Evolutionary conservation across 495 filamentous ascomycete genomes (phyloP), one percentile per base, ranked within the genome.

Genomic region (Rhypophila decipiens): DNA sequence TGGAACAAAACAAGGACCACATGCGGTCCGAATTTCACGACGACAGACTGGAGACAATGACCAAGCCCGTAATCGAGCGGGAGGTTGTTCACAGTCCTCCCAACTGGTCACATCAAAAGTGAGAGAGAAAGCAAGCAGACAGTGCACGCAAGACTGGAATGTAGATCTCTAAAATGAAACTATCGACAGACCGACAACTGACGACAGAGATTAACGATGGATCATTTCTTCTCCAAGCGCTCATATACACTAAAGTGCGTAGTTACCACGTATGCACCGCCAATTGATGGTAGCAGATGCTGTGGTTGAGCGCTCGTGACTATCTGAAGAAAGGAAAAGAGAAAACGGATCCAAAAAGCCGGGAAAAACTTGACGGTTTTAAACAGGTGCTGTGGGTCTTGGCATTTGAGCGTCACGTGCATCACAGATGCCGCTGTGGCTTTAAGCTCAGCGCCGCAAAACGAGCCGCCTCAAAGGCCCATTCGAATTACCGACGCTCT

Each of bases 131-230:
- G 38, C 5, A 40, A 40, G 38, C 38, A 40, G 18, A 40, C 24
- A 10, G 1, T 23, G 38, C 13, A 13, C 3, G 10, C 13, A 24
- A 20, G 24, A 15, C 19, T 75, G 71, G 24, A 61, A 71, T 78
- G 70, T 78, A 74, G 75, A 76, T 78, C 75, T 70, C 71, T 70
- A 60, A 69, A 71, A 57, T 77, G 75, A 78, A 78, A 78, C 75
- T 65, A 64, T 53, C 60, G 64, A 65, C 70, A 74, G 70, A 76
- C 65, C 50, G 73, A 68, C 56, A 59, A 64, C 66, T 67, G 70
- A 63, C 63, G 63, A 60, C 67, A 49, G 75, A 71, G 75, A 78
- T 78, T 78, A 78, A 78, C 74, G 75, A 78, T 67, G 71, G 75
- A 78, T 75, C 74, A 57, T 68, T 70, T 69, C 37, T 60, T 75